phyloP scores from a whole-genome alignment of 2,329 filamentous ascomycete genomes.

The Stagonosporopsis vannaccii region DNA sequence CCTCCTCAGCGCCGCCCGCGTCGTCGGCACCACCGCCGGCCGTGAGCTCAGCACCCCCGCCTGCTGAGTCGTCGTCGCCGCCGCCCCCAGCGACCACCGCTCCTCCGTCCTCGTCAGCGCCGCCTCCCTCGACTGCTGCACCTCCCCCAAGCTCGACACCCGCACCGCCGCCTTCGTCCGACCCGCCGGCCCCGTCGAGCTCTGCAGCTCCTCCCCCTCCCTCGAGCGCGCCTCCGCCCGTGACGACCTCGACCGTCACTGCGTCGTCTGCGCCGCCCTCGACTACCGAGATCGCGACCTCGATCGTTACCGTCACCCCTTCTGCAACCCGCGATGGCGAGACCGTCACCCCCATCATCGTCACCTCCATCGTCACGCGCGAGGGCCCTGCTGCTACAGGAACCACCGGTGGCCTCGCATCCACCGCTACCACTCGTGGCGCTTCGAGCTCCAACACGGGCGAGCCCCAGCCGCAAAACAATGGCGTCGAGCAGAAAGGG shows the following conservation, averaged over 20 bases:
- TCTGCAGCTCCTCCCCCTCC: constrained; percentile 20
- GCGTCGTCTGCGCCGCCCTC: constrained; percentile 33
- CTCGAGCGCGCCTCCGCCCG: constrained; percentile 9
- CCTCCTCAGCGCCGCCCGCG: constrained; percentile 20
- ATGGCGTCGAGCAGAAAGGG: constrained; percentile 42
- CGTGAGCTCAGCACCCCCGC: constrained; percentile 11
- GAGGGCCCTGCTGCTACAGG: constrained; percentile 14
- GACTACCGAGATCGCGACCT: constrained; percentile 26
- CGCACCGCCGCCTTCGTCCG: constrained; percentile 19
- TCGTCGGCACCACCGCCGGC: constrained; percentile 15
- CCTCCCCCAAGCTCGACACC: background rate
- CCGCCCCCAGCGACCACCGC: constrained; percentile 21
- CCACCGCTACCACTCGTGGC: constrained; percentile 15
- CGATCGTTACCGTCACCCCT: constrained; percentile 34
- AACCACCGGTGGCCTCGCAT: constrained; percentile 16
- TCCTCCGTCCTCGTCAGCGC: constrained; percentile 29
- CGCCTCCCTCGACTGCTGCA: constrained; percentile 20
- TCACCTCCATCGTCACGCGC: constrained; percentile 25
- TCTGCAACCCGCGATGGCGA: constrained; percentile 27
- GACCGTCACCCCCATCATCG: constrained; percentile 26
- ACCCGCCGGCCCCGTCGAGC: constrained; percentile 18
- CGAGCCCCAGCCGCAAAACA: constrained; percentile 20
- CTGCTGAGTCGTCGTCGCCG: constrained; percentile 20
- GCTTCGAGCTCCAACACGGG: constrained; percentile 21
- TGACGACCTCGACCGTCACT: constrained; percentile 30